These are phyloP conservation scores for Schwanniomyces sp. DNA, from an alignment of 805 yeast genomes.

Conservation along the genomic window DNA sequence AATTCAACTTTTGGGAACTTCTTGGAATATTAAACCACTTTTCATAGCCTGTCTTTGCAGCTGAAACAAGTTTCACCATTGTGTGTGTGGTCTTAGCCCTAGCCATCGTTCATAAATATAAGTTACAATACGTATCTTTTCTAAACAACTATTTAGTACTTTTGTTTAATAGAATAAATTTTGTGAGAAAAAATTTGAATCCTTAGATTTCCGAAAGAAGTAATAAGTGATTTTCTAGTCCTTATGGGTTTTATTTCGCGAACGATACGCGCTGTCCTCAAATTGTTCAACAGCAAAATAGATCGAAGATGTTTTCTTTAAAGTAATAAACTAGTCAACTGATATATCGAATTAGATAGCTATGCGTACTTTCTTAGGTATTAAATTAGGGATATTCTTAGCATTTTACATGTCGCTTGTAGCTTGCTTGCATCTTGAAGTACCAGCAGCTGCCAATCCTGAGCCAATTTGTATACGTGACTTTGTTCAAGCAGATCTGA, in stretches of 20 bases:
- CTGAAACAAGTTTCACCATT: conserved; percentile 79
- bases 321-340: not conserved
- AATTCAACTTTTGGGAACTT: conserved; percentile 74
- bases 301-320: not conserved
- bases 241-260: not conserved
- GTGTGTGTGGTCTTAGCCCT: conserved; percentile 76
- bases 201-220: conserved; percentile 6
- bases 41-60: conserved; percentile 87
- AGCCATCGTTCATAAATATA: conserved; percentile 17
- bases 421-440: conserved; percentile 50
- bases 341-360: not conserved
- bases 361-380: not conserved
- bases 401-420: conserved; percentile 22
- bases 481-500: conserved; percentile 78
- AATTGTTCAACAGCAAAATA: not conserved
- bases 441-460: conserved; percentile 47
- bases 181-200: conserved; percentile 4
- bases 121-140: not conserved
- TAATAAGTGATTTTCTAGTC: not conserved
- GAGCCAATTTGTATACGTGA: conserved; percentile 87
- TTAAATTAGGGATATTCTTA: conserved; percentile 10
- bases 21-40: conserved; percentile 81
- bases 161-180: not conserved
- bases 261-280: not conserved
- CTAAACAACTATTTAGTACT: not conserved